These are phyloP conservation scores for Aurantiochytrium sp. DNA, from an alignment of 108 stramenopile species.

Conservation along the genomic window DNA sequence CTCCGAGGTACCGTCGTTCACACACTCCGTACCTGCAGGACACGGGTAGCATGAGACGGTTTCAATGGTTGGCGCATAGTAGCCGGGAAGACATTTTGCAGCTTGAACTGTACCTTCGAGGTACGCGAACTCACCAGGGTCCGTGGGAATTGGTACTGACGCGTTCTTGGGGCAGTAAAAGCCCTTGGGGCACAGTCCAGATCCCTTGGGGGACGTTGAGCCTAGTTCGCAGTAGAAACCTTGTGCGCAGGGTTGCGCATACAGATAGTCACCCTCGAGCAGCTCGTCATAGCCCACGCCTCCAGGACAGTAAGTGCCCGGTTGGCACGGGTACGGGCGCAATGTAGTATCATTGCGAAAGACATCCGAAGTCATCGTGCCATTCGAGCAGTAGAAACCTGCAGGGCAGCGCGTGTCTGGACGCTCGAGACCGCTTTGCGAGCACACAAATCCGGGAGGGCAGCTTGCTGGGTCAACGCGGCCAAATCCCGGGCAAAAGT, in stretches of 20 bases:
- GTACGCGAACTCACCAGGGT: constrained; percentile 60
- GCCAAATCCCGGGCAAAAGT: constrained; percentile 57
- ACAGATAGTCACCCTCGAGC: constrained; percentile 28
- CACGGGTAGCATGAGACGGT: constrained; percentile 63
- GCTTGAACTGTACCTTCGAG: constrained; percentile 58
- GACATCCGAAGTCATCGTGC: constrained; percentile 62
- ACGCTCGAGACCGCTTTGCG: constrained; percentile 38
- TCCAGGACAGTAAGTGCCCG: constrained; percentile 55
- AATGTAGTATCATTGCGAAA: constrained; percentile 62
- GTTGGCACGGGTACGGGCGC: constrained; percentile 56
- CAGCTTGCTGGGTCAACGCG: constrained; percentile 53
- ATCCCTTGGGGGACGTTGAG: constrained; percentile 35
- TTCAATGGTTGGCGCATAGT: constrained; percentile 66
- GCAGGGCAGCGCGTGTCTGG: constrained; percentile 63
- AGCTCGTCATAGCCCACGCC: constrained; percentile 45
- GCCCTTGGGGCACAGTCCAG: constrained; percentile 52
- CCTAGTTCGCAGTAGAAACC: constrained; percentile 60
- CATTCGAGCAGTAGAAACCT: constrained; percentile 70
- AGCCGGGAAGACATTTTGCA: constrained; percentile 58
- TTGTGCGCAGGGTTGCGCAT: constrained; percentile 53
- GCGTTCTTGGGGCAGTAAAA: constrained; percentile 63
- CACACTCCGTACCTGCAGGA: constrained; percentile 64
- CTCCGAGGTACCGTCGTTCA: constrained; percentile 42
- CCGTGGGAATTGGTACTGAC: constrained; percentile 65
- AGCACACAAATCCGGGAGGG: constrained; percentile 49